These are phyloP conservation scores for Saposhnikovia divaricata DNA, from an alignment of 129 eudicot genomes.

Conservation along the genomic window DNA sequence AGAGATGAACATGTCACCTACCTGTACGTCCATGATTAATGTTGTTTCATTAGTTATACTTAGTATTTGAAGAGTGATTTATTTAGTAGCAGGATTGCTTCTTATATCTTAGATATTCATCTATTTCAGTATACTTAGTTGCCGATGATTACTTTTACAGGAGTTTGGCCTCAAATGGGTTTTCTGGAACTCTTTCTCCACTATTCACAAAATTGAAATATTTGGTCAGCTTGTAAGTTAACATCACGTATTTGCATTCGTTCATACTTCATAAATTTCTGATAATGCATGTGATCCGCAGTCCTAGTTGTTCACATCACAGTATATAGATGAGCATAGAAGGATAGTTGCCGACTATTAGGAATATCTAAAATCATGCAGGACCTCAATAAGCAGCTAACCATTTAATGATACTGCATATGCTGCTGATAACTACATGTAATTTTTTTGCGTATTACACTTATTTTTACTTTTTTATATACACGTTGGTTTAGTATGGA, in stretches of 20 bases:
- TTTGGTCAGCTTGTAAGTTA: constrained; percentile 68
- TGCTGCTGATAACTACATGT: too few relatives aligned
- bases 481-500: too few relatives aligned
- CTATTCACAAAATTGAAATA: constrained; percentile 54
- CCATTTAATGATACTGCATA: not conserved
- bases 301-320: not conserved
- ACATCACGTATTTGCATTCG: not conserved
- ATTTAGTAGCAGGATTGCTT: not conserved
- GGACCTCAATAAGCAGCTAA: not conserved
- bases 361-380: not conserved
- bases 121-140: not conserved
- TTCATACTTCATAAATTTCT: not conserved
- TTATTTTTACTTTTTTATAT: too few relatives aligned
- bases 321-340: not conserved
- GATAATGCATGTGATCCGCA: not conserved
- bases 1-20: constrained; percentile 57
- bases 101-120: not conserved
- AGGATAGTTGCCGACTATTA: not conserved
- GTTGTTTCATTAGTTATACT: not conserved
- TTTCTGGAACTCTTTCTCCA: constrained; percentile 70
- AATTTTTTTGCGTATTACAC: too few relatives aligned
- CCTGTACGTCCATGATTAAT: constrained; percentile 38
- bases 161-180: constrained; percentile 72
- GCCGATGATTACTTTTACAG: constrained; percentile 28
- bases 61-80: not conserved